Percentiles rank a stretch among this genome's conserved stretches.
Conservation (phyloP, 1,284 basidiomycete genomes). For the Leccinum brunneo-olivaceum region DNA sequence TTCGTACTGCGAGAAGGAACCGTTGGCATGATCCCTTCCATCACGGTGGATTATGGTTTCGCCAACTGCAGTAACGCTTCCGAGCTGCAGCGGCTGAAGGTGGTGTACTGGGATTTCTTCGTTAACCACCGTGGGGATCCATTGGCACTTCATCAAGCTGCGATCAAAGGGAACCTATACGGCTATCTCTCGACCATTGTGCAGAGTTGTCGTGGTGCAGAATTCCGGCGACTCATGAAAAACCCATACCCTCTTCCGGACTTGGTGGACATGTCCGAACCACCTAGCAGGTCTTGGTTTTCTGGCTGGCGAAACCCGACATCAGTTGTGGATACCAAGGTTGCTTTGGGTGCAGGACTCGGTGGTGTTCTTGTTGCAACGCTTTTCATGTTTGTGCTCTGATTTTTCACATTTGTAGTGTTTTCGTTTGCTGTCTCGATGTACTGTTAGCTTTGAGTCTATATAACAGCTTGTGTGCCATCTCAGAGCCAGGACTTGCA, state of each 20-base stretch:
- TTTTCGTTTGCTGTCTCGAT: too few species aligned
- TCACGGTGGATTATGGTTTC: constrained; percentile 3
- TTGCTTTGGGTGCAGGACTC: too few species aligned
- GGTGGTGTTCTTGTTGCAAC: too few species aligned
- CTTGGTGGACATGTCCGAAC: too few species aligned
- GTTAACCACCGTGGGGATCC: not conserved
- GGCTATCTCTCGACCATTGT: not conserved
- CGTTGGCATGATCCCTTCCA: not conserved
- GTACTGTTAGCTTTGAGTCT: too few species aligned
- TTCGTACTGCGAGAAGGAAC: not conserved
- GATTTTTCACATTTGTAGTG: too few species aligned
- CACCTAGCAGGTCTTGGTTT: too few species aligned
- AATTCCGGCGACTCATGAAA: constrained; percentile 1
- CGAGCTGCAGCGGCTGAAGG: not conserved
- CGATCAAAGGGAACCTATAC: constrained; percentile 1
- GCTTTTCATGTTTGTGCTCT: too few species aligned
- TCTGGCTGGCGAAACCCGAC: too few species aligned
- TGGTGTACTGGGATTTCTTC: constrained; percentile 2
- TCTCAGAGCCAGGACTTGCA: too few species aligned
- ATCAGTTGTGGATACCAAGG: too few species aligned
- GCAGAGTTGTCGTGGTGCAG: not conserved
- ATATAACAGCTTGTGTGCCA: too few species aligned
- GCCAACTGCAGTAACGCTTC: not conserved
- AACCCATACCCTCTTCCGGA: constrained; percentile 1
- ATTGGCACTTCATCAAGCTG: constrained; percentile 3